phyloP scores from a whole-genome alignment of 1,284 basidiomycete genomes.

The Leucoagaricus sp. region DNA sequence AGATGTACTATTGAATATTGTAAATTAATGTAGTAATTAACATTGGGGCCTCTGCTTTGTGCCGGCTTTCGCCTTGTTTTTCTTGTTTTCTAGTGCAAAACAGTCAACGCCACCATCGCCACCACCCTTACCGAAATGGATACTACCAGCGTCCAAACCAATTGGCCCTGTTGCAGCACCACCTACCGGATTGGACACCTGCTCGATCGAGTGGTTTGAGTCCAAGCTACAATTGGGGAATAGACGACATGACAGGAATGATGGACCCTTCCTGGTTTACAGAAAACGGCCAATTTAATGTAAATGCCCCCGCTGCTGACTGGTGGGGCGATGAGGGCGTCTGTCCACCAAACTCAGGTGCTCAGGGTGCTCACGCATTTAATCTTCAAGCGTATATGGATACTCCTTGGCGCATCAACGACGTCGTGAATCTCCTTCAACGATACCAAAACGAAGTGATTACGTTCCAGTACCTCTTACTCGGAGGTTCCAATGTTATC shows the following conservation, averaged over 20 bases:
- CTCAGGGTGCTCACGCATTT: not conserved
- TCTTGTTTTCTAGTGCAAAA: constrained; percentile 14
- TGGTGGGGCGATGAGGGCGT: not conserved
- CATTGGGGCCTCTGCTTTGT: constrained; percentile 43
- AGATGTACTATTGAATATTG: constrained; percentile 72
- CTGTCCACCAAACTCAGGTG: not conserved
- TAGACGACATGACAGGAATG: not conserved
- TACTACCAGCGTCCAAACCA: constrained; percentile 2
- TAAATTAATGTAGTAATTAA: constrained; percentile 74
- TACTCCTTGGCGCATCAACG: constrained; percentile 37
- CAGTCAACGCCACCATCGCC: constrained; percentile 2
- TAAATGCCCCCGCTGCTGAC: not conserved
- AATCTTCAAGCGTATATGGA: constrained; percentile 20
- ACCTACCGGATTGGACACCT: not conserved
- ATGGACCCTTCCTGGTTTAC: not conserved
- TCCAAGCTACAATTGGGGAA: constrained; percentile 2
- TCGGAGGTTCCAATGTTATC: constrained; percentile 44
- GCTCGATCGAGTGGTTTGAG: not conserved
- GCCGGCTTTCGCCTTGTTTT: constrained; percentile 19
- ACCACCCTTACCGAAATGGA: constrained; percentile 10
- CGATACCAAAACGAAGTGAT: constrained; percentile 51
- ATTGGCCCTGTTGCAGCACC: not conserved
- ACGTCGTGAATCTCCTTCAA: not conserved
- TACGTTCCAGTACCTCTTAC: constrained; percentile 67
- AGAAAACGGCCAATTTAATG: not conserved